phyloP scores from a whole-genome alignment of 2,329 filamentous ascomycete species.

The Cryphonectria carpinicola region DNA sequence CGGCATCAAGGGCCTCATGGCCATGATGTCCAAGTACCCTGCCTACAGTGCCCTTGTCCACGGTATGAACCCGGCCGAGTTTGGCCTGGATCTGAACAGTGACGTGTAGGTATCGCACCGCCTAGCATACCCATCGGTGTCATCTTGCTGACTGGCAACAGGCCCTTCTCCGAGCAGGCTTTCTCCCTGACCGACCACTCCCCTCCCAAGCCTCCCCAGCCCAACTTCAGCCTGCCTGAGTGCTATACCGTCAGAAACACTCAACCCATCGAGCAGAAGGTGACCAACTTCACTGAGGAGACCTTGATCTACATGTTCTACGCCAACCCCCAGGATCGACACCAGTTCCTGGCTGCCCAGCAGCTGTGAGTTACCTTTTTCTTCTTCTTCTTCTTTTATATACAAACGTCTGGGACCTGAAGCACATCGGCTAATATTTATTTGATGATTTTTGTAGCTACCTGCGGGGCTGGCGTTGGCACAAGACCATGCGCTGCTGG shows the following conservation, averaged over 20 bases:
- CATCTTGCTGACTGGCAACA: constrained; percentile 36
- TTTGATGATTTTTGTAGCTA: constrained; percentile 46
- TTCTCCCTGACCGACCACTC: constrained; percentile 65
- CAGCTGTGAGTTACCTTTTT: constrained; percentile 56
- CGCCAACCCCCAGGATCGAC: constrained; percentile 64
- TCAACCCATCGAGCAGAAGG: constrained; percentile 67
- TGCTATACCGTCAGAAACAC: constrained; percentile 71
- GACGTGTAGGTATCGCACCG: constrained; percentile 53
- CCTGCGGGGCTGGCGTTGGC: constrained; percentile 69
- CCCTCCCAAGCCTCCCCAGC: constrained; percentile 61
- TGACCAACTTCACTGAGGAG: constrained; percentile 69
- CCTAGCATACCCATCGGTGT: too few relatives aligned
- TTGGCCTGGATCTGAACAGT: constrained; percentile 62
- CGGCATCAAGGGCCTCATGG: constrained; percentile 66
- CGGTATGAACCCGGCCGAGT: constrained; percentile 60
- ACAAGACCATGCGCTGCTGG: constrained; percentile 69
- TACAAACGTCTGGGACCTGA: neutral
- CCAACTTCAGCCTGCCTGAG: constrained; percentile 63
- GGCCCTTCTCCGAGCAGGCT: constrained; percentile 60
- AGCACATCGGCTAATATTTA: neutral
- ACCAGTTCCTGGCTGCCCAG: constrained; percentile 65
- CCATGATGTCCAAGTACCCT: constrained; percentile 66
- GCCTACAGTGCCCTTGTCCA: constrained; percentile 65
- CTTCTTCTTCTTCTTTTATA: neutral
- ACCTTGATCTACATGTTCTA: constrained; percentile 73